Base-by-base conservation (phyloP, 495 filamentous ascomycete species). In the Venustampulla echinocandica region DNA sequence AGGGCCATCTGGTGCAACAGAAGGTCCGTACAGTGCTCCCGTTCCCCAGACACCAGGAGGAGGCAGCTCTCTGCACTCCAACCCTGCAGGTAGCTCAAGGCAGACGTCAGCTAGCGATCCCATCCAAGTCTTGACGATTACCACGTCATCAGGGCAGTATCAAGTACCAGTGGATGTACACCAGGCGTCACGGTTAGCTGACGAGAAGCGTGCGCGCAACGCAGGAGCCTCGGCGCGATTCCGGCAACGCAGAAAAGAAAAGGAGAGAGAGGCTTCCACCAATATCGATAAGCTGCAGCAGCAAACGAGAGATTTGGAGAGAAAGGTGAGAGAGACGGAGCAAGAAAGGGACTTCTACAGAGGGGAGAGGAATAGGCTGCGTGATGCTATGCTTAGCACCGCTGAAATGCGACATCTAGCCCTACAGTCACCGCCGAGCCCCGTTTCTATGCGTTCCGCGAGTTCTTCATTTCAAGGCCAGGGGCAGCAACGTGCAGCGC, bases 151-250 rank as follows among this genome's bases (percentile, higher is more conserved):
- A 48, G 57, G 57, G 38, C 33, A 36, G 34, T 55, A 47, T 53
- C 25, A 51, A 23, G 52, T 60, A 43, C 57, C 57, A 41, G 57
- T 60, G 36, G 57, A 60, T 46, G 55, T 46, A 39, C 52, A 46
- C 60, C 50, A 55, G 48, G 57, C 57, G 24, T 59, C 57, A 32
- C 35, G 50, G 46, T 51, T 54, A 64, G 39, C 57, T 65, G 87
- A 93, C 52, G 87, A 94, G 67, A 97, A 95, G 64, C 74, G 87
- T 41, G 86, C 87, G 66, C 82, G 88, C 32, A 98, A 98, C 61
- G 94, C 93, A 41, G 87, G 86, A 35, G 92, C 92, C 6, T 95
- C 89, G 32, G 81, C 88, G 47, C 71, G 92, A 33, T 96, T 97
- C 56, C 81, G 92, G 44, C 80, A 85, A 59, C 75, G 90, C 42